These are phyloP conservation scores for Lasiodiplodia citricola DNA, from an alignment of 2,329 filamentous ascomycete species.

Conservation along the genomic window DNA sequence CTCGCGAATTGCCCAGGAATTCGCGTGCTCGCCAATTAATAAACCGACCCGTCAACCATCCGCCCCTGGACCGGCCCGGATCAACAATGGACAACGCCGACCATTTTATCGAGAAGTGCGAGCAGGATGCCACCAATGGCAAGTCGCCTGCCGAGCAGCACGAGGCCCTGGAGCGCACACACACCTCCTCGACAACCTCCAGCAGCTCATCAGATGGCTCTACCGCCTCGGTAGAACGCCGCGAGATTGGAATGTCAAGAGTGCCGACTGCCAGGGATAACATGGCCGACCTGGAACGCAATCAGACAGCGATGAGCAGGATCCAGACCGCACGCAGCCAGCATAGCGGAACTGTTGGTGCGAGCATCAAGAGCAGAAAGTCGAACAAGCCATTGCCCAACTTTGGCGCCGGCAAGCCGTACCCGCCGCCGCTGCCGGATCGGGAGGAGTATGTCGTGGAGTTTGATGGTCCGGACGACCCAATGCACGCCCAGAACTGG, in stretches of 20 bases:
- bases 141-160: conserved; percentile 53
- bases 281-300: conserved; percentile 62
- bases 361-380: conserved; percentile 52
- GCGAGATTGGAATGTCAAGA: conserved; percentile 61
- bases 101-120: conserved; percentile 59
- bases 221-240: conserved; percentile 41
- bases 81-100: conserved; percentile 58
- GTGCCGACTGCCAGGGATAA: conserved; percentile 67
- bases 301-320: conserved; percentile 71
- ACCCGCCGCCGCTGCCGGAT: conserved; percentile 71
- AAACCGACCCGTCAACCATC: neutral
- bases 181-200: conserved; percentile 54
- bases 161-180: conserved; percentile 61
- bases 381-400: conserved; percentile 65
- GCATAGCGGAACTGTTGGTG: conserved; percentile 74
- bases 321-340: conserved; percentile 75
- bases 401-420: conserved; percentile 77
- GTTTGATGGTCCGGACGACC: conserved; percentile 83
- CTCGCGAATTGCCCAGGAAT: neutral
- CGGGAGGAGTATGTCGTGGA: conserved; percentile 79
- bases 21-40: neutral
- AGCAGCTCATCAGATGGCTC: conserved; percentile 50
- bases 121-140: conserved; percentile 59
- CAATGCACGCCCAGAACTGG: conserved; percentile 89
- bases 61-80: neutral